phyloP scores from a whole-genome alignment of 2,329 filamentous ascomycete species.

The Monilinia fructigena region DNA sequence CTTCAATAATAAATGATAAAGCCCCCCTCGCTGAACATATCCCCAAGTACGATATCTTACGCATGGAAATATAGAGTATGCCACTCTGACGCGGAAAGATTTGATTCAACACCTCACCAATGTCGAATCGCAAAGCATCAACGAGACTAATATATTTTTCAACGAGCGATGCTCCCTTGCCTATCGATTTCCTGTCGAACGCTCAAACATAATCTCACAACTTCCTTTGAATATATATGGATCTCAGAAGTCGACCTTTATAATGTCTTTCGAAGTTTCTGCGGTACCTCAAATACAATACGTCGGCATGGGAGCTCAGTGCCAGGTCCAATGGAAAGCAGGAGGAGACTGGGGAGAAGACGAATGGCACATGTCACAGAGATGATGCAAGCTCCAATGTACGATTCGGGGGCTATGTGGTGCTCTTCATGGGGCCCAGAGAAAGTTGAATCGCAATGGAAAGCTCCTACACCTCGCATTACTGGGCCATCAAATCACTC shows the following conservation, averaged over 20 bases:
- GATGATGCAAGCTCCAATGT: slow-evolving; percentile 26
- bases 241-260: slow-evolving; percentile 57
- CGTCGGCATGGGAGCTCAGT: slow-evolving; percentile 41
- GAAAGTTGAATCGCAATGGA: slow-evolving; percentile 37
- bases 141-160: slow-evolving; percentile 20
- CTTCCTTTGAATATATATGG: slow-evolving; percentile 52
- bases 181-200: slow-evolving; percentile 51
- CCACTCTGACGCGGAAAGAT: not conserved
- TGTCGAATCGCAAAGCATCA: slow-evolving; percentile 21
- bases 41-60: not conserved
- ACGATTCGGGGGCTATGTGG: slow-evolving; percentile 28
- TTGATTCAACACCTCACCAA: slow-evolving; percentile 15
- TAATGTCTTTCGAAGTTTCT: slow-evolving; percentile 50
- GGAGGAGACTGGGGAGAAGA: slow-evolving; percentile 39
- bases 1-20: not conserved
- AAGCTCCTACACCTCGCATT: slow-evolving; percentile 34
- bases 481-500: slow-evolving; percentile 12
- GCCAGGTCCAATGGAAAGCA: slow-evolving; percentile 40
- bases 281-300: slow-evolving; percentile 36
- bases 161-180: slow-evolving; percentile 47
- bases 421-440: slow-evolving; percentile 32
- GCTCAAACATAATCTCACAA: slow-evolving; percentile 45
- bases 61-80: slow-evolving; percentile 4
- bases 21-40: not conserved
- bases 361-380: slow-evolving; percentile 38